Evolutionary conservation across 805 yeast genomes (phyloP).

Genomic region (Yarrowia sp.): DNA sequence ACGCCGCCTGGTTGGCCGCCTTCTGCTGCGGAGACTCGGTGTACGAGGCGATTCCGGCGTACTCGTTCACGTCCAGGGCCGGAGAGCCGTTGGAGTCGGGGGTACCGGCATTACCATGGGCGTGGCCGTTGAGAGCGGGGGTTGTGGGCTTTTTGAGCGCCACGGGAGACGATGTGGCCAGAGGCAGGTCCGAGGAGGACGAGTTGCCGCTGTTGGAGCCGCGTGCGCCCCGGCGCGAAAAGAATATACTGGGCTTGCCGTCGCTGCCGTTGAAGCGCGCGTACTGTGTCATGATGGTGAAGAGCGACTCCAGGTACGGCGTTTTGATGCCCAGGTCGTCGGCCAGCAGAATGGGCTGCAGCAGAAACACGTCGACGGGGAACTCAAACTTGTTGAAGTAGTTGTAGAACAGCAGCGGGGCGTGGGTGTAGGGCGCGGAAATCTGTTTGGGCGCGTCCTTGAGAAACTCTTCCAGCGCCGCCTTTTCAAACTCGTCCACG

Average conservation of each 20-base stretch:
- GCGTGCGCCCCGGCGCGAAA: slow-evolving; percentile 19
- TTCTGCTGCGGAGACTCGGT: slow-evolving; percentile 30
- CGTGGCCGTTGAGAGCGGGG: slow-evolving; percentile 16
- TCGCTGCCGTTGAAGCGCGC: slow-evolving; percentile 40
- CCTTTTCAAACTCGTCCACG: slow-evolving; percentile 39
- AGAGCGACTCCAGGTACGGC: slow-evolving; percentile 87
- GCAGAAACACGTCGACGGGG: slow-evolving; percentile 74
- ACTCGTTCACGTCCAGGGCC: slow-evolving; percentile 20
- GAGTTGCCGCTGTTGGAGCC: slow-evolving; percentile 11
- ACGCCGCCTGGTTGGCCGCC: slow-evolving; percentile 2
- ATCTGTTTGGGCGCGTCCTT: slow-evolving; percentile 4
- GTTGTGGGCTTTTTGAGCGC: slow-evolving; percentile 18
- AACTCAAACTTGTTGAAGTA: slow-evolving; percentile 64
- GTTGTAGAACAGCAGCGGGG: slow-evolving; percentile 71
- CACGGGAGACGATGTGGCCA: slow-evolving; percentile 30
- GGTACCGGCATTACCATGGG: slow-evolving; percentile 6
- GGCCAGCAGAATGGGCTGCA: slow-evolving; percentile 89
- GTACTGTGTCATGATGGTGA: slow-evolving; percentile 59
- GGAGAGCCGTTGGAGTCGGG: slow-evolving; percentile 36
- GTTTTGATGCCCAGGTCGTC: slow-evolving; percentile 86
- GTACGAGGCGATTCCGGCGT: slow-evolving; percentile 21
- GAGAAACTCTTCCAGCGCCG: slow-evolving; percentile 27
- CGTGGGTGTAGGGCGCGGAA: slow-evolving; percentile 44
- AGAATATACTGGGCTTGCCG: slow-evolving; percentile 29
- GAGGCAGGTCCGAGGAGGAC: slow-evolving; percentile 24